Base-by-base conservation (phyloP, 495 filamentous ascomycete genomes). In the Hyaloscypha bicolor region DNA sequence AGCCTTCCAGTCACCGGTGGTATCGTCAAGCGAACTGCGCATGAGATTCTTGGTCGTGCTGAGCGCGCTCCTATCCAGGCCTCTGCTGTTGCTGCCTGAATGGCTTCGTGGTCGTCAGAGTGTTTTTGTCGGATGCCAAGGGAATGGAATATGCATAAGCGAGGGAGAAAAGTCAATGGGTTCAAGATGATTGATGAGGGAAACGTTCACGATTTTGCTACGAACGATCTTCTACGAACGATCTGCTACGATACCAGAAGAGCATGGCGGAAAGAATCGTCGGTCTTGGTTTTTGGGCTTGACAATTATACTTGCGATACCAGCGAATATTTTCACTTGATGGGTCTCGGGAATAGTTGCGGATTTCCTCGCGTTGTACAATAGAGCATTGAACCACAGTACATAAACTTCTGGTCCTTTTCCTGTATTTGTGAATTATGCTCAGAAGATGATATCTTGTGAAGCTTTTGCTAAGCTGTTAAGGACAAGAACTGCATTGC, bases 1-100 rank as follows among this genome's bases (percentile, higher is more conserved):
- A 85, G 84, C 71, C 85, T 99, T 31, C 96, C 95, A 9, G 92
- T 96, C 65, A 97, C 94, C 12, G 95, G 95, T 70, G 95, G 95
- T 73, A 98, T 99, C 71, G 86, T 98, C 60, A 95, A 92, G 81
- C 87, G 88, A 30, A 88, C 88, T 16, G 92, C 92, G 5, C 81
- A 90, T 72, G 89, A 91, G 72, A 83, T 87, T 55, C 80, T 88
- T 63, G 76, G 72, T 9, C 70, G 71, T 35, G 68, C 63, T 14
- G 77, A 76, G 64, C 69, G 64, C 48, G 73, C 70, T 39, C 67
- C 72, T 29, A 61, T 73, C 22, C 73, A 73, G 32, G 64, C 69
- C 5, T 66, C 76, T 61, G 74, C 74, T 37, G 71, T 76, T 16
- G 78, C 72, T 48, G 58, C 56, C 32, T 72, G 57, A 69, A 39